Evolutionary conservation across 176 grass and related monocot genomes (phyloP).

Genomic region (Triticum aestivum): IWGSC_CS_RefSeq_v2.1 NC_057796.1:491214453-491214952

Average conservation of each 20-base stretch:
- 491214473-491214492: not conserved
- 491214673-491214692: conserved; percentile 92
- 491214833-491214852: conserved; percentile 2
- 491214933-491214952: conserved; percentile 98
- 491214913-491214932: conserved; percentile 90
- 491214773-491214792: conserved; percentile 98
- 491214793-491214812: conserved; percentile 58
- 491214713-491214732: conserved; percentile 94
- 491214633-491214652: conserved; percentile 96
- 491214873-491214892: conserved; percentile 24
- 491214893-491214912: conserved; percentile 89
- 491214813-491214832: not conserved
- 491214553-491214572: conserved; percentile 12
- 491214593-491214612: conserved; percentile 96
- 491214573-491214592: conserved; percentile 70
- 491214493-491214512: not conserved
- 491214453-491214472: not conserved
- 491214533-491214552: conserved; percentile 8
- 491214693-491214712: conserved; percentile 86
- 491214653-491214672: conserved; percentile 96
- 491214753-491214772: conserved; percentile 77
- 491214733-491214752: conserved; percentile 96
- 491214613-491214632: conserved; percentile 95
- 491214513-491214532: not conserved
- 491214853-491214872: not conserved